phyloP scores from a whole-genome alignment of 2,329 filamentous ascomycete species.

The Trichophyton benhamiae region DNA sequence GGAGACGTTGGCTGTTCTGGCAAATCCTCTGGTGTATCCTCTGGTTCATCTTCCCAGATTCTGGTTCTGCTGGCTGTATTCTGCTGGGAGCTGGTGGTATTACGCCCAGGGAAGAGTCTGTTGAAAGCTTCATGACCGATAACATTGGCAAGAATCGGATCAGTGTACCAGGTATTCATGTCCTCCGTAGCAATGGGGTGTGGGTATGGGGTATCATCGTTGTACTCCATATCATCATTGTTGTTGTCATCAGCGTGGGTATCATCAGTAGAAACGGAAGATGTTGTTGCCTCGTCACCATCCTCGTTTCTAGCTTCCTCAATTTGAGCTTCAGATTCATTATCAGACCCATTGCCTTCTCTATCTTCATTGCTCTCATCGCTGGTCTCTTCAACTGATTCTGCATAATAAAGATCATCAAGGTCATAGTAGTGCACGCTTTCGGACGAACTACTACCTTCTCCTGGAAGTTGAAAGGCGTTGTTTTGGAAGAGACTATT shows the following conservation, averaged over 20 bases:
- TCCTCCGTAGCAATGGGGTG: neutral
- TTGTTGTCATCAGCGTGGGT: neutral
- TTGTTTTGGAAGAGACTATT: neutral
- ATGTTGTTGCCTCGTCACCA: neutral
- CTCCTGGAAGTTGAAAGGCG: neutral
- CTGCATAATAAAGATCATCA: neutral
- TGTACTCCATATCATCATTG: neutral
- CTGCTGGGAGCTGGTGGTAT: neutral
- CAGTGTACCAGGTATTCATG: neutral
- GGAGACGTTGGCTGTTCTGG: neutral
- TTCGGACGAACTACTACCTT: neutral
- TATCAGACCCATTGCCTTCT: neutral
- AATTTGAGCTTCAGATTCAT: neutral
- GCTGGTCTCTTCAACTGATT: neutral
- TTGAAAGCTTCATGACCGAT: neutral
- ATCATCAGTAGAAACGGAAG: neutral
- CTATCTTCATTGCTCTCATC: neutral
- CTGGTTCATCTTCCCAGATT: constrained; percentile 1
- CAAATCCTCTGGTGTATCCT: constrained; percentile 7
- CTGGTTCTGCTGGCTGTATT: neutral
- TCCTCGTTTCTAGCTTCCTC: neutral
- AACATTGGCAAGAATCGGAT: neutral
- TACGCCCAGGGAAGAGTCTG: neutral
- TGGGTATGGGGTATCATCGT: neutral
- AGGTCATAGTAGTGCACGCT: neutral